Conservation (phyloP, 352 stramenopile genomes). For the Sclerospora graminicola region DNA sequence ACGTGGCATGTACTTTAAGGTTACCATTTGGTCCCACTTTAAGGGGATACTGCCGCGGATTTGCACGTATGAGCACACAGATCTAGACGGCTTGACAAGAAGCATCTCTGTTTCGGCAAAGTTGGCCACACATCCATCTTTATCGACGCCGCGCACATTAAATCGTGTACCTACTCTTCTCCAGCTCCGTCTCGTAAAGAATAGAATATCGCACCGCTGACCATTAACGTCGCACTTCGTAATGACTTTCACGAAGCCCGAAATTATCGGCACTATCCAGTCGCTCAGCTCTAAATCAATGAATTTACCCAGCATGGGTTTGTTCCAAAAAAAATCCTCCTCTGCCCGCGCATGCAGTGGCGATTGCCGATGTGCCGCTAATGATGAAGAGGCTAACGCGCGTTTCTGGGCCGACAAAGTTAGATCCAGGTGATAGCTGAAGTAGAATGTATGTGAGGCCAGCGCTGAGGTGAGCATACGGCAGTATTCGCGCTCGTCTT, state of each 20-base stretch:
- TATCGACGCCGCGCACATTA: slow-evolving; percentile 87
- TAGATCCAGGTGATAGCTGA: slow-evolving; percentile 65
- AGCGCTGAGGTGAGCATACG: slow-evolving; percentile 46
- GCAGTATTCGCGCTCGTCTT: slow-evolving; percentile 53
- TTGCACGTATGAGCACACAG: slow-evolving; percentile 57
- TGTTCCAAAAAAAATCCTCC: slow-evolving; percentile 91
- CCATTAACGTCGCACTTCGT: slow-evolving; percentile 38
- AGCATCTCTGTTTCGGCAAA: slow-evolving; percentile 93
- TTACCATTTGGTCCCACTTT: slow-evolving; percentile 85
- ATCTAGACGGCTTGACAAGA: slow-evolving; percentile 33
- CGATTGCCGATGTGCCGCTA: slow-evolving; percentile 14
- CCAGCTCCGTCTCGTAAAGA: slow-evolving; percentile 67
- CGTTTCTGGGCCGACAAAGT: slow-evolving; percentile 67
- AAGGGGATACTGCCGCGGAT: slow-evolving; percentile 93
- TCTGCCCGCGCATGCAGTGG: slow-evolving; percentile 54
- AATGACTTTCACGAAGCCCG: slow-evolving; percentile 50
- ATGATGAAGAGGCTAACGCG: slow-evolving; percentile 13
- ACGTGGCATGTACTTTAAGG: slow-evolving; percentile 87
- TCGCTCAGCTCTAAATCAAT: slow-evolving; percentile 52
- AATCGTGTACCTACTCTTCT: slow-evolving; percentile 86
- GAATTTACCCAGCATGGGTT: slow-evolving; percentile 42
- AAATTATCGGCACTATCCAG: slow-evolving; percentile 73
- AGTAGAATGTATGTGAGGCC: slow-evolving; percentile 54
- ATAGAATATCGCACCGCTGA: slow-evolving; percentile 55
- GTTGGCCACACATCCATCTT: slow-evolving; percentile 87